A percentile compares a stretch with the other conserved stretches of the same genome.
Evolutionary conservation across 2,329 filamentous ascomycete species (phyloP).

Genomic region (Gnomoniopsis smithogilvyi): DNA sequence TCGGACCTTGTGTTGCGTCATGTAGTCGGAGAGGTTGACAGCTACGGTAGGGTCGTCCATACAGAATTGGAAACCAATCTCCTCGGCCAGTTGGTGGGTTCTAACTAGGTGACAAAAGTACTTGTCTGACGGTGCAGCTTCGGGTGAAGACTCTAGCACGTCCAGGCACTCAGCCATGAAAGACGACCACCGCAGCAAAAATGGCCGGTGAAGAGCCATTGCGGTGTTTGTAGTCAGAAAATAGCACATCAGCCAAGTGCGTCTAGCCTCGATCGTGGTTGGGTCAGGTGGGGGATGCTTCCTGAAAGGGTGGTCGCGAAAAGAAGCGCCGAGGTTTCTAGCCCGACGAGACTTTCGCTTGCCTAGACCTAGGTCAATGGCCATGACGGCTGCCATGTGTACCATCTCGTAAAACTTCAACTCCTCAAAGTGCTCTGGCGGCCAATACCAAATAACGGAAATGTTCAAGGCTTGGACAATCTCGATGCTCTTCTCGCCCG

Average conservation of each 20-base stretch:
- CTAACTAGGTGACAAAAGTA: slow-evolving; percentile 58
- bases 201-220: slow-evolving; percentile 59
- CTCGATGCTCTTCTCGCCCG: slow-evolving; percentile 78
- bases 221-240: slow-evolving; percentile 57
- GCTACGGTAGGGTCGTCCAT: slow-evolving; percentile 60
- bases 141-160: slow-evolving; percentile 49
- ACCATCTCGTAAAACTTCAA: slow-evolving; percentile 88
- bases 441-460: slow-evolving; percentile 79
- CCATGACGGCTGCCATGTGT: slow-evolving; percentile 78
- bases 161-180: slow-evolving; percentile 61
- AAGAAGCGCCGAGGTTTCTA: slow-evolving; percentile 33
- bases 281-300: slow-evolving; percentile 46
- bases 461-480: slow-evolving; percentile 76
- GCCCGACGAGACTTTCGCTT: slow-evolving; percentile 32
- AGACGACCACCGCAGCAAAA: slow-evolving; percentile 55
- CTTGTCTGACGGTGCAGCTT: slow-evolving; percentile 54
- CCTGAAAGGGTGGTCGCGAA: slow-evolving; percentile 40
- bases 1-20: slow-evolving; percentile 62
- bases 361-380: slow-evolving; percentile 75
- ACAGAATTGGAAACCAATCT: slow-evolving; percentile 63
- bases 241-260: slow-evolving; percentile 59
- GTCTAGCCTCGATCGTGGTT: slow-evolving; percentile 50
- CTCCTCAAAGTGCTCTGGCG: slow-evolving; percentile 79
- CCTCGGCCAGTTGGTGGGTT: slow-evolving; percentile 63
- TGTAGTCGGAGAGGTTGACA: slow-evolving; percentile 56